These are phyloP conservation scores for Sphagnum contortum DNA, from an alignment of 225 moss, liverwort and hornwort species.

Conservation along the genomic window DNA sequence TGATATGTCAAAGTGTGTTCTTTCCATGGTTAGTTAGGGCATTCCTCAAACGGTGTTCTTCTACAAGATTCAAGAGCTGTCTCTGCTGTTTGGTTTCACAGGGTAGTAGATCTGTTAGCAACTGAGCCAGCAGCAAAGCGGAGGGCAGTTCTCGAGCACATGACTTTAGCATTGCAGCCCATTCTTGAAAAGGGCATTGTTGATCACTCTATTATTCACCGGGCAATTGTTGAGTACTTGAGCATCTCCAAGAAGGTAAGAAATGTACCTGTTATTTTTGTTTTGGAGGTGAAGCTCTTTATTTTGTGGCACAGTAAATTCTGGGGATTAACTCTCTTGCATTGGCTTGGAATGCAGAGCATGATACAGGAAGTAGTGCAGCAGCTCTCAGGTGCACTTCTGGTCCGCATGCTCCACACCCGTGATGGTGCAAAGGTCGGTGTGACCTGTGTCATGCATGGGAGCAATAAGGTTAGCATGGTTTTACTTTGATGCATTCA, in stretches of 20 bases:
- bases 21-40: too few species aligned
- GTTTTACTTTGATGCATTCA: not conserved
- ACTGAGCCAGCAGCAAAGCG: constrained; percentile 69
- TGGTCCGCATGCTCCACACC: constrained; percentile 93
- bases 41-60: too few species aligned
- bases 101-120: constrained; percentile 60
- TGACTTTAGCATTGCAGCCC: constrained; percentile 85
- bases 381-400: constrained; percentile 68
- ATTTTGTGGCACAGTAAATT: too few species aligned
- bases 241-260: constrained; percentile 73
- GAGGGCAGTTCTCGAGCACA: constrained; percentile 73
- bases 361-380: constrained; percentile 87
- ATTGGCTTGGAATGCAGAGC: constrained; percentile 32
- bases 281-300: too few species aligned
- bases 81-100: constrained; percentile 10
- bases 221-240: constrained; percentile 81
- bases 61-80: too few species aligned
- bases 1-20: too few species aligned
- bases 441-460: constrained; percentile 76
- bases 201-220: constrained; percentile 89
- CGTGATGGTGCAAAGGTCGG: constrained; percentile 88
- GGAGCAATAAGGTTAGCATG: constrained; percentile 76
- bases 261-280: too few species aligned
- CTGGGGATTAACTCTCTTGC: too few species aligned
- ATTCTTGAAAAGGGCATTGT: constrained; percentile 95